A percentile compares a stretch with the other conserved stretches of the same genome.
Conservation (phyloP, 2,329 filamentous ascomycete species). For the Colletotrichum ledebouriae region DNA sequence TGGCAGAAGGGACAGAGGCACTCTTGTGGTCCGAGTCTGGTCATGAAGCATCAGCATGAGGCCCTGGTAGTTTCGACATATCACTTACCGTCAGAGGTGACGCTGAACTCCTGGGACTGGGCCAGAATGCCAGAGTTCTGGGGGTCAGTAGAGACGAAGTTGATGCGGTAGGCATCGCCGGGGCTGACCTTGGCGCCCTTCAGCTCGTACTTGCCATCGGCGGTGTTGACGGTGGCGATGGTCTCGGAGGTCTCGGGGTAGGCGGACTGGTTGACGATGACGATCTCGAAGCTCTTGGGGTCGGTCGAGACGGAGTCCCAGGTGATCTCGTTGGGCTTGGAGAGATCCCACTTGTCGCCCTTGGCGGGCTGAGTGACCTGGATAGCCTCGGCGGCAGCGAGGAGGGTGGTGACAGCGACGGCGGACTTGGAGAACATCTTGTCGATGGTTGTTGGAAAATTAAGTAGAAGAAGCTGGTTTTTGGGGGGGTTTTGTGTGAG, state of each 20-base stretch:
- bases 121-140: conserved; percentile 39
- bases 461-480: neutral
- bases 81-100: conserved; percentile 29
- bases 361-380: conserved; percentile 38
- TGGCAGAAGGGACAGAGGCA: conserved; percentile 1
- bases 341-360: conserved; percentile 37
- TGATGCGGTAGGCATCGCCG: conserved; percentile 33
- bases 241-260: conserved; percentile 16
- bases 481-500: neutral
- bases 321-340: conserved; percentile 38
- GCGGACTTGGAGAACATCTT: conserved; percentile 41
- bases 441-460: conserved; percentile 14
- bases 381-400: conserved; percentile 36
- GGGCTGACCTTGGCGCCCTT: conserved; percentile 25
- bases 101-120: conserved; percentile 35
- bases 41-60: neutral
- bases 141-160: conserved; percentile 34
- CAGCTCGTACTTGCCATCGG: conserved; percentile 41
- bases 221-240: conserved; percentile 35
- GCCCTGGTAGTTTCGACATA: too few species aligned
- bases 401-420: conserved; percentile 34
- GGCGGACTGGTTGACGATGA: conserved; percentile 34
- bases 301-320: conserved; percentile 36
- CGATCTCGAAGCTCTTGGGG: conserved; percentile 35
- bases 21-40: conserved; percentile 19